Percentiles rank a stretch among this genome's conserved stretches.
Evolutionary conservation across 2,329 filamentous ascomycete genomes (phyloP).

Genomic region (Penicillium sp.): DNA sequence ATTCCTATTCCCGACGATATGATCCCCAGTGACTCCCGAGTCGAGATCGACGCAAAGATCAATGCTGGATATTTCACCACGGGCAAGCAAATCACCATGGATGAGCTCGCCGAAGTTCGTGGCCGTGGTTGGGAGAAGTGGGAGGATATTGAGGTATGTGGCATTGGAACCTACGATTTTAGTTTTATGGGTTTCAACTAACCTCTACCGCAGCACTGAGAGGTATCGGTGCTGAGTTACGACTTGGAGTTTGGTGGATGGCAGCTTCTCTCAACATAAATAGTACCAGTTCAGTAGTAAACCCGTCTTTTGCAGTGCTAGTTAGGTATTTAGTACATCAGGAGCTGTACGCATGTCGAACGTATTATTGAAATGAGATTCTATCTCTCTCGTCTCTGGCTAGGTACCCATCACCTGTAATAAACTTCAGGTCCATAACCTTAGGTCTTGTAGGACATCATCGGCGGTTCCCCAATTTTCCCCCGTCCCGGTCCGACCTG

Average conservation of each 20-base stretch:
- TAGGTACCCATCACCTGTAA: too few relatives aligned
- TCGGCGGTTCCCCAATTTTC: too few relatives aligned
- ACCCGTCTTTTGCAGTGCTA: neutral
- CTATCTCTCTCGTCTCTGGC: neutral
- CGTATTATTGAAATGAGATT: neutral
- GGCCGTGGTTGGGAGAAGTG: conserved; percentile 85
- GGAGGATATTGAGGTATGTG: conserved; percentile 49
- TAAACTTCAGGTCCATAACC: too few relatives aligned
- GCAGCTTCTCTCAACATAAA: neutral
- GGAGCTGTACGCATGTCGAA: neutral
- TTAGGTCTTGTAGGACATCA: too few relatives aligned
- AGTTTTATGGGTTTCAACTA: neutral
- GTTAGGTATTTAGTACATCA: neutral
- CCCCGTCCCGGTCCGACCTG: too few relatives aligned
- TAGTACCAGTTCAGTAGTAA: neutral
- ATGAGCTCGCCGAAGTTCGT: conserved; percentile 82
- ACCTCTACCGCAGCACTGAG: conserved; percentile 24
- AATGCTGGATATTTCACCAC: conserved; percentile 87
- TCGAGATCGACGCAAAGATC: conserved; percentile 99
- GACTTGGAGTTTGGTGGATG: neutral
- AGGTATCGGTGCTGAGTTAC: neutral
- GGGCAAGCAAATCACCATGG: conserved; percentile 83
- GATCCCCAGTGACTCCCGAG: conserved; percentile 90
- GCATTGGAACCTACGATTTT: neutral
- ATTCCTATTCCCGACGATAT: conserved; percentile 90